A percentile compares a stretch with the other conserved stretches of the same genome.
phyloP scores from a whole-genome alignment of 2,329 filamentous ascomycete genomes.

The Pleomassaria siparia region DNA sequence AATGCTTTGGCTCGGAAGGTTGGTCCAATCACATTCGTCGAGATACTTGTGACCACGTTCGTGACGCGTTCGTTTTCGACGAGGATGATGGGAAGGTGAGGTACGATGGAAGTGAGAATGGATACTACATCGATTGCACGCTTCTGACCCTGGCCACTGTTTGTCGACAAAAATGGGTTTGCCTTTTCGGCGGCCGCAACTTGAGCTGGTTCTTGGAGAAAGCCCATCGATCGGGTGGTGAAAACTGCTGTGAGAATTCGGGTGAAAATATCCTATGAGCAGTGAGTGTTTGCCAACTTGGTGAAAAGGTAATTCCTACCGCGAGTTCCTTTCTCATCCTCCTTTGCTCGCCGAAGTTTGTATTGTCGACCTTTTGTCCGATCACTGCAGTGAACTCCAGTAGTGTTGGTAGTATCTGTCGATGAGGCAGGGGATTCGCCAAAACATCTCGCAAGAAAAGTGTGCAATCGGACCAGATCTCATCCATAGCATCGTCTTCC shows the following conservation, averaged over 20 bases:
- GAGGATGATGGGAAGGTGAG: slow-evolving; percentile 78
- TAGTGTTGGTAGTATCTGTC: slow-evolving; percentile 82
- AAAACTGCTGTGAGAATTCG: slow-evolving; percentile 90
- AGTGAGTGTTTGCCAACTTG: slow-evolving; percentile 19
- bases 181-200: slow-evolving; percentile 29
- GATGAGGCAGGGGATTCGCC: slow-evolving; percentile 90
- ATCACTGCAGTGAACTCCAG: slow-evolving; percentile 87
- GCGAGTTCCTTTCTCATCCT: slow-evolving; percentile 89
- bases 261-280: slow-evolving; percentile 78
- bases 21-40: slow-evolving; percentile 78
- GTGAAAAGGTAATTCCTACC: slow-evolving; percentile 58
- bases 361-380: slow-evolving; percentile 95
- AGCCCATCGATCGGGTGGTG: slow-evolving; percentile 79
- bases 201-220: slow-evolving; percentile 60
- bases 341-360: slow-evolving; percentile 91
- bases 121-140: slow-evolving; percentile 66
- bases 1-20: slow-evolving; percentile 82
- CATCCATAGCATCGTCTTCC: slow-evolving; percentile 96
- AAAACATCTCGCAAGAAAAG: slow-evolving; percentile 87
- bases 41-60: slow-evolving; percentile 77
- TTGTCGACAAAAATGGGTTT: slow-evolving; percentile 16
- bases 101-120: slow-evolving; percentile 77
- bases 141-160: slow-evolving; percentile 47
- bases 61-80: slow-evolving; percentile 83
- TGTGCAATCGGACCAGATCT: slow-evolving; percentile 96